Conservation (phyloP, 331 rosid genomes). For the Ulmus americana region DNA sequence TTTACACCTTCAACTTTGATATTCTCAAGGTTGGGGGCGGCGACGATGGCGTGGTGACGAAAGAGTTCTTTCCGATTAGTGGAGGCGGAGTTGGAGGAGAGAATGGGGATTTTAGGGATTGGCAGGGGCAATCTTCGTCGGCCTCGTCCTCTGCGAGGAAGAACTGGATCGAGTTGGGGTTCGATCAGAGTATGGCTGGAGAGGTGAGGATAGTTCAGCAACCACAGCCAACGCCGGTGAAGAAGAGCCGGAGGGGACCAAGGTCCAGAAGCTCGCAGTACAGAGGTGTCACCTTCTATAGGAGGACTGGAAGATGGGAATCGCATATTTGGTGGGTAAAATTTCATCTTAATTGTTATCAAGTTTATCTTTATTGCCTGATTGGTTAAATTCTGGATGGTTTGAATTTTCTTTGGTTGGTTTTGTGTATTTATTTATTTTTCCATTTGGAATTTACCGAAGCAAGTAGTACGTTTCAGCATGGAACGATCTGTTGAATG, state of each 20-base stretch:
- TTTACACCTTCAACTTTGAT: slow-evolving; percentile 64
- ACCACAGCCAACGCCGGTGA: slow-evolving; percentile 31
- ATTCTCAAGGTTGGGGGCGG: slow-evolving; percentile 60
- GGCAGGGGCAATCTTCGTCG: slow-evolving; percentile 47
- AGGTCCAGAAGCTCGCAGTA: slow-evolving; percentile 98
- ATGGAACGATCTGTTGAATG: background rate
- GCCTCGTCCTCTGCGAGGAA: slow-evolving; percentile 40
- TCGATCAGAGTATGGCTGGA: slow-evolving; percentile 41
- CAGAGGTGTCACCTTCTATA: slow-evolving; percentile 92
- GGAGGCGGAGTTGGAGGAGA: slow-evolving; percentile 25
- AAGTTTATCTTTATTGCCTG: background rate
- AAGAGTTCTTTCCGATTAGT: slow-evolving; percentile 63
- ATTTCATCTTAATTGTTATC: slow-evolving; percentile 12
- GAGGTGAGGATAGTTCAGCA: slow-evolving; percentile 47
- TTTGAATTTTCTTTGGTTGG: background rate
- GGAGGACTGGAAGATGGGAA: slow-evolving; percentile 99
- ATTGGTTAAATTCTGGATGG: background rate
- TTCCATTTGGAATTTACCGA: background rate
- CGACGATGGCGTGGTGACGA: slow-evolving; percentile 34
- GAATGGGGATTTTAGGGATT: slow-evolving; percentile 30
- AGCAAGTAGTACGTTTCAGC: background rate
- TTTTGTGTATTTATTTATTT: background rate
- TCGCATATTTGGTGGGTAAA: slow-evolving; percentile 92
- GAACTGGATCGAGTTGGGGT: slow-evolving; percentile 61
- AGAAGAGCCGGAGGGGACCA: slow-evolving; percentile 95